A percentile compares a stretch with the other conserved stretches of the same genome.
Conservation (phyloP, 1,284 basidiomycete species). For the Farysia itapuensis region DNA sequence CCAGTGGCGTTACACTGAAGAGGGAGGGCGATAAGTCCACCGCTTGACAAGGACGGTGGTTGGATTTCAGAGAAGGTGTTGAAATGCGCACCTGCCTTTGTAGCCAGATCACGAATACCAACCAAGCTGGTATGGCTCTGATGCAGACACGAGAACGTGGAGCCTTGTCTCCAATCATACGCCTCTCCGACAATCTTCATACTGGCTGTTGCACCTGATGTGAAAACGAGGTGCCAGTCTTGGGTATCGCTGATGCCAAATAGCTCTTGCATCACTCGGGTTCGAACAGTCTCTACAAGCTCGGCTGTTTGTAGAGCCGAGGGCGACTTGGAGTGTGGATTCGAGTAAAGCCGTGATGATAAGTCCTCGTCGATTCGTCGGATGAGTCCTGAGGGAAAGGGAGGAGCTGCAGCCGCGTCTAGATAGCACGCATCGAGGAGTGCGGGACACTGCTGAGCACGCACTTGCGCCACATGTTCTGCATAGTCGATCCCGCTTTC, state of each 20-base stretch:
- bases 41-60: not conserved
- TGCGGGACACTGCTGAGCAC: slow-evolving; percentile 18
- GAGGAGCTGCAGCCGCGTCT: slow-evolving; percentile 57
- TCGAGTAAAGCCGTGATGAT: slow-evolving; percentile 42
- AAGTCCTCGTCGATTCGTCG: slow-evolving; percentile 25
- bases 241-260: slow-evolving; percentile 42
- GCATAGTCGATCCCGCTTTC: slow-evolving; percentile 1
- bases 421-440: slow-evolving; percentile 47
- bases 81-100: slow-evolving; percentile 1
- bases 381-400: slow-evolving; percentile 42
- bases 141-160: slow-evolving; percentile 21
- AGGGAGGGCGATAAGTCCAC: slow-evolving; percentile 27
- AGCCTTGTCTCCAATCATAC: slow-evolving; percentile 23
- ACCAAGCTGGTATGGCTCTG: slow-evolving; percentile 42
- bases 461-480: slow-evolving; percentile 5
- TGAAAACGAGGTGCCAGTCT: slow-evolving; percentile 46
- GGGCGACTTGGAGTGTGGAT: slow-evolving; percentile 57
- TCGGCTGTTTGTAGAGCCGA: slow-evolving; percentile 39
- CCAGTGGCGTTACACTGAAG: slow-evolving; percentile 49
- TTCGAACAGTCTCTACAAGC: slow-evolving; percentile 36
- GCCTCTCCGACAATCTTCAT: slow-evolving; percentile 39
- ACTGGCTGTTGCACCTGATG: slow-evolving; percentile 37
- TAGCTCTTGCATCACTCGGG: slow-evolving; percentile 44
- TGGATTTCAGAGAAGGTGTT: slow-evolving; percentile 3
- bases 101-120: slow-evolving; percentile 36